Evolutionary conservation across 371 early-diverging fungal species (phyloP).

Genomic region (Lichtheimia corymbifera): DNA sequence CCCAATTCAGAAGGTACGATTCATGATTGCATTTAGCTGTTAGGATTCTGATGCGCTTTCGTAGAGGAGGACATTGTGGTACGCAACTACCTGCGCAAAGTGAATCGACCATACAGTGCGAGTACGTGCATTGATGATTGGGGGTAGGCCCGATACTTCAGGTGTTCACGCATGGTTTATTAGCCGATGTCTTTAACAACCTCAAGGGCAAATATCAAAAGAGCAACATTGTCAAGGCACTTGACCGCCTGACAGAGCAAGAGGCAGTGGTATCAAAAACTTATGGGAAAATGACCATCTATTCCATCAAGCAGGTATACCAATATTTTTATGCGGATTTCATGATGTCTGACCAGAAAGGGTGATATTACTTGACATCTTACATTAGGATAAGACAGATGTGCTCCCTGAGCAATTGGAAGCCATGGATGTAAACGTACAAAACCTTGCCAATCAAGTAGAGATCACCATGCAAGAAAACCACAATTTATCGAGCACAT

Average conservation of each 20-base stretch:
- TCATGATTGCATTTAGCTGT: neutral
- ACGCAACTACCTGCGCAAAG: conserved; percentile 21
- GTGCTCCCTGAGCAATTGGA: neutral
- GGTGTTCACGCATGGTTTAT: neutral
- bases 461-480: neutral
- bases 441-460: neutral
- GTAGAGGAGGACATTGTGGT: conserved; percentile 13
- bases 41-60: neutral
- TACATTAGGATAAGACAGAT: neutral
- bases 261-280: conserved; percentile 8
- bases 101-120: conserved; percentile 23
- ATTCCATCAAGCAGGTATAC: conserved; percentile 19
- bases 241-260: conserved; percentile 16
- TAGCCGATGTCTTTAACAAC: conserved; percentile 27
- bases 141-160: no score
- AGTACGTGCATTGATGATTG: conserved; percentile 8
- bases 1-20: neutral
- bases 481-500: neutral
- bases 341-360: no score
- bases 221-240: conserved; percentile 10
- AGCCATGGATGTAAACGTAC: neutral
- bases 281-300: conserved; percentile 22
- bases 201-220: conserved; percentile 21
- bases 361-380: no score
- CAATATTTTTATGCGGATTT: no score